Evolutionary conservation across 1,139 yeast species (phyloP).

Genomic region (Nakaseomyces nivariensis): DNA sequence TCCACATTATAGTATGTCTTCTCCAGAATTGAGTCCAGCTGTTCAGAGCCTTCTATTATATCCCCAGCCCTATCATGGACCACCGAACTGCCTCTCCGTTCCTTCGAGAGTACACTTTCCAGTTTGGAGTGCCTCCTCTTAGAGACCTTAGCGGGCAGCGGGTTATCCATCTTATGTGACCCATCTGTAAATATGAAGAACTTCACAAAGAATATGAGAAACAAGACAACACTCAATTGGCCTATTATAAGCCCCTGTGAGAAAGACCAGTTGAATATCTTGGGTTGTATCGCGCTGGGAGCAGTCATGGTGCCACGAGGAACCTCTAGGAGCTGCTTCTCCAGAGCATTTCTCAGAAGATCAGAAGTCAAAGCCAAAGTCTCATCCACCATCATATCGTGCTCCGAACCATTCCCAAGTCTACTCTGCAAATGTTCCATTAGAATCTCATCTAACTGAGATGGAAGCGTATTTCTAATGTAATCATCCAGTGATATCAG

Average conservation of each 20-base stretch:
- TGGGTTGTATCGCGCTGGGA: neutral
- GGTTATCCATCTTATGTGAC: conserved; percentile 14
- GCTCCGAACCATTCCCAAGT: neutral
- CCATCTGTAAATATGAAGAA: conserved; percentile 81
- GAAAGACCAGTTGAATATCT: conserved; percentile 42
- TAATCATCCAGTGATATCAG: conserved; percentile 31
- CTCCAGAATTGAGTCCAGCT: conserved; percentile 52
- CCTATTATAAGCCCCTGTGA: conserved; percentile 75
- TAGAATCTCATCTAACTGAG: conserved; percentile 29
- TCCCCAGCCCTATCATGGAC: conserved; percentile 13
- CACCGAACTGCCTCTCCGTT: conserved; percentile 22
- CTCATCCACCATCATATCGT: neutral
- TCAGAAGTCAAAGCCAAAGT: conserved; percentile 1
- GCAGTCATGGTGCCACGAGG: neutral
- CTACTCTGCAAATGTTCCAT: conserved; percentile 7
- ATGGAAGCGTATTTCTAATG: conserved; percentile 28
- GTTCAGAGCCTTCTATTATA: conserved; percentile 24
- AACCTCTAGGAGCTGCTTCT: neutral
- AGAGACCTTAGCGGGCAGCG: conserved; percentile 13
- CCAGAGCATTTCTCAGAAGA: conserved; percentile 1
- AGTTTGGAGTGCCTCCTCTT: conserved; percentile 21
- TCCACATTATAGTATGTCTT: conserved; percentile 89
- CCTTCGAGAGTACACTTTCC: conserved; percentile 25
- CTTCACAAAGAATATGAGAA: conserved; percentile 66
- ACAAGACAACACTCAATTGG: conserved; percentile 69